These are phyloP conservation scores for Botrytis fragariae DNA, from an alignment of 2,329 filamentous ascomycete genomes.

Conservation along the genomic window DNA sequence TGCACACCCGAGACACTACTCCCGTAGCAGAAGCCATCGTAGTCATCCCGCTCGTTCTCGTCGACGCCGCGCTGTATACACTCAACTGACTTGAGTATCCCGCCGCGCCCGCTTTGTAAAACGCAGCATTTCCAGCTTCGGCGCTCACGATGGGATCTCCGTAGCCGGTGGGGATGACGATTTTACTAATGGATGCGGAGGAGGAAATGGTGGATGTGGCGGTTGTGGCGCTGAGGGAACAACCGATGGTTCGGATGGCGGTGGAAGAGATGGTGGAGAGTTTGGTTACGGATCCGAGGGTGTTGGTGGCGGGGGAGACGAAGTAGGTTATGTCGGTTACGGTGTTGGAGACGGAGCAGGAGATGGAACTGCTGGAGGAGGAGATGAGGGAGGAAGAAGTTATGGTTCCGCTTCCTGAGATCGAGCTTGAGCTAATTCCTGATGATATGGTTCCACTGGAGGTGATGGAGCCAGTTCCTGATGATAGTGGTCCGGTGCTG, in stretches of 20 bases:
- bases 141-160: not conserved
- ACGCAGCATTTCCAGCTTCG: not conserved
- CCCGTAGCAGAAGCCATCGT: not conserved
- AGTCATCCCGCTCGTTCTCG: constrained; percentile 2
- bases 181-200: constrained; percentile 10
- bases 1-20: not conserved
- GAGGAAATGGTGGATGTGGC: constrained; percentile 1
- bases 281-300: constrained; percentile 1
- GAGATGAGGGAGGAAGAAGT: not conserved
- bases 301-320: not conserved
- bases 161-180: constrained; percentile 6
- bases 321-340: constrained; percentile 14
- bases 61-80: not conserved
- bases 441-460: not conserved
- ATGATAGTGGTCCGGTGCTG: not conserved
- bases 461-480: not conserved
- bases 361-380: not conserved
- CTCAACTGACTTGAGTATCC: not conserved
- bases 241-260: not conserved
- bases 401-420: not conserved
- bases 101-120: not conserved
- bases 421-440: not conserved
- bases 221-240: constrained; percentile 6
- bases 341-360: constrained; percentile 7
- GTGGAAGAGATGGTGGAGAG: constrained; percentile 11